These are phyloP conservation scores for Diutina neorugosa DNA, from an alignment of 1,139 yeast genomes.

Conservation along the genomic window DNA sequence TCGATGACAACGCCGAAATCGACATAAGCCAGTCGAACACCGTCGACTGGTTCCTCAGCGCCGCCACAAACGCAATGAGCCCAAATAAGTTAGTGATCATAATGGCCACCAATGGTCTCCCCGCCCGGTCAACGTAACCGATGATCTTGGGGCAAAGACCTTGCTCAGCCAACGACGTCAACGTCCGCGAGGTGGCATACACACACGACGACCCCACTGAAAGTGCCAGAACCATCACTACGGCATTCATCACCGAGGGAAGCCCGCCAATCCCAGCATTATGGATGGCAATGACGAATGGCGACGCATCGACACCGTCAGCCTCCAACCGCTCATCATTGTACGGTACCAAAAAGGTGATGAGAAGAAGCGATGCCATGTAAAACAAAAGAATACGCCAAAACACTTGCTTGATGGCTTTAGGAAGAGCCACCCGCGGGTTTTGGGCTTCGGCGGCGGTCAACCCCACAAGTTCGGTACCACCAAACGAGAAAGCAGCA, in stretches of 20 bases:
- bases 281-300: conserved; percentile 45
- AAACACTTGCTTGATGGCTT: conserved; percentile 60
- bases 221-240: conserved; percentile 15
- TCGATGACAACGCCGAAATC: conserved; percentile 9
- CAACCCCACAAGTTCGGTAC: conserved; percentile 51
- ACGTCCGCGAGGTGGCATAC: conserved; percentile 68
- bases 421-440: conserved; percentile 49
- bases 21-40: conserved; percentile 11
- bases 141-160: conserved; percentile 68
- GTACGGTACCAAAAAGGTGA: conserved; percentile 62
- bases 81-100: conserved; percentile 29
- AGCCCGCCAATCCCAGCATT: conserved; percentile 16
- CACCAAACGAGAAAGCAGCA: conserved; percentile 60
- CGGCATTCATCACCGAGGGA: conserved; percentile 17
- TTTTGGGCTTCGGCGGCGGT: conserved; percentile 58
- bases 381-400: conserved; percentile 62
- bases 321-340: conserved; percentile 34
- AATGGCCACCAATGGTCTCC: conserved; percentile 66
- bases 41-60: conserved; percentile 8
- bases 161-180: conserved; percentile 71
- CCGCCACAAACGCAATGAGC: conserved; percentile 9
- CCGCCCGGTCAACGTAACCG: conserved; percentile 62
- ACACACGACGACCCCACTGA: conserved; percentile 31
- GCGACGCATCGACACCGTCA: conserved; percentile 46
- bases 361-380: conserved; percentile 42